Evolutionary conservation across 306 rosid genomes (phyloP), one percentile per base, ranked within the genome.

Genomic region (Corylus heterophylla): DNA sequence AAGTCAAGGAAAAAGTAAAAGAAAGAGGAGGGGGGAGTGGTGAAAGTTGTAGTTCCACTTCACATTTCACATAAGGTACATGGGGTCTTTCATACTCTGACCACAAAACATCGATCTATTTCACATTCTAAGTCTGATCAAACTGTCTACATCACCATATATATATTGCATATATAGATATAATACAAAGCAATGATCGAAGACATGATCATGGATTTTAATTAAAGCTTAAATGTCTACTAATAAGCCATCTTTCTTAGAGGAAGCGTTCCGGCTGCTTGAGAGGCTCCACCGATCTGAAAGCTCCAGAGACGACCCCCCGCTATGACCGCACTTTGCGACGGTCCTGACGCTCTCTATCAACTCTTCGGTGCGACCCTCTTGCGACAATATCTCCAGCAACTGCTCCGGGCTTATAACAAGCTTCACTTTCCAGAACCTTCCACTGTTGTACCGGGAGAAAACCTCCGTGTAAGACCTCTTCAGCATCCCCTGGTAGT

Each of bases 381-480:
- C 96, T 71, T 94, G 92, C 14, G 92, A 89, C 86, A 94, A 77
- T 63, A 94, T 94, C 73, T 90, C 94, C 74, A 84, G 5, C 78
- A 94, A 79, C 80, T 88, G 89, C 71, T 90, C 85, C 0, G 96
- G 96, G 51, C 85, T 86, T 4, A 94, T 94, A 25, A 89, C 94
- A 47, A 94, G 79, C 85, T 92, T 94, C 85, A 94, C 98, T 74
- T 89, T 94, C 98, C 98, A 92, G 85, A 92, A 85, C 69, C 88
- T 78, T 1, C 83, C 83, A 27, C 54, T 84, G 52, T 35, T 79
- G 25, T 82, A 79, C 78, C 88, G 76, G 12, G 88, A 87, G 68
- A 88, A 85, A 2, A 74, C 83, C 48, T 90, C 90, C 0, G 85
- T 85, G 52, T 89, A 84, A 1, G 94, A 88, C 62, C 85, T 79